Base-by-base conservation (phyloP, 345 rosid genomes). In the Boechera divaricarpa region DNA sequence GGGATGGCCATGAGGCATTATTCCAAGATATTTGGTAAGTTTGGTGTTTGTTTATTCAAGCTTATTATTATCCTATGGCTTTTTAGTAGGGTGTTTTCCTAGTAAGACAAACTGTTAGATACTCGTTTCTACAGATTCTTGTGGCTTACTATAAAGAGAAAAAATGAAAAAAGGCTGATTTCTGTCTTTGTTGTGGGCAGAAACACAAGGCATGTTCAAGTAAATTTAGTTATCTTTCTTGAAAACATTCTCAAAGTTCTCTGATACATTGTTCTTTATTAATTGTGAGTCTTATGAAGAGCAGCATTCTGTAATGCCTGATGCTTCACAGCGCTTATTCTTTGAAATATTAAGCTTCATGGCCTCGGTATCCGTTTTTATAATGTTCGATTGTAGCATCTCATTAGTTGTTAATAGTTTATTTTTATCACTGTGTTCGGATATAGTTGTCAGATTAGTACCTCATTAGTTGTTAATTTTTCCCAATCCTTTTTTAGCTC, bases 1-100 rank as follows among this genome's bases (percentile, higher is more conserved):
- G 98, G 98, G 98, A 94, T 75, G 98, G 98, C 13, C 98, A 94
- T 72, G 88, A 81, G 78, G 97, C 90, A 66, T 88, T 94, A 72
- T 92, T 92, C 70, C 87, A 85, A 77, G 98, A 94, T 87, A 86
- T 90, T 72, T 90, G 93, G 98, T 94, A 74, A 74, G 95, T 77
- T 83, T 81, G 55, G 63, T 79, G 57, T 70, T 61, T 41, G 36
- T 76, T 59, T 62, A 41, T 52, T 70, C 41, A 45, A 53, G 26
- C 11, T 2, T 45, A 26, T 61, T 54, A 31, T 15, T 61, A 42
- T 63, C 70, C 4, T 24, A 33, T 42, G 56, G 3, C 15, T 6
- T 18, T 48, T 48, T 29, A 62, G 31, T 72, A 51, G n/a, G 62
- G 61, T 36, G 52, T 62, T 39, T 28, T 72, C 44, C 63, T 62